Base-by-base conservation (phyloP, 2,329 filamentous ascomycete genomes). In the Phialophora chinensis region DNA sequence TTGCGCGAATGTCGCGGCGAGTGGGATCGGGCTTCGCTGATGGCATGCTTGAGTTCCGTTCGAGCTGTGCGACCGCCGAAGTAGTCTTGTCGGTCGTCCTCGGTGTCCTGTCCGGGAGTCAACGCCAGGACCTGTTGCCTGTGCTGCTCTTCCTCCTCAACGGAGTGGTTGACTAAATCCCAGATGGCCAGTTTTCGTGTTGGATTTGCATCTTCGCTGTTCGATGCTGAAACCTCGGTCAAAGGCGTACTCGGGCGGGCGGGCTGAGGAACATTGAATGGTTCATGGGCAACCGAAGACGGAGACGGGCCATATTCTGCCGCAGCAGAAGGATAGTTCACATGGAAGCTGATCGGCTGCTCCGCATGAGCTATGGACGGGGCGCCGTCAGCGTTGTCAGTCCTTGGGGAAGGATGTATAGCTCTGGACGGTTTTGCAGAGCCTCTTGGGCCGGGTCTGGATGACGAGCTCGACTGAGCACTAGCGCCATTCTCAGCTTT, bases 131-230 rank as follows among this genome's bases (percentile, higher is more conserved):
- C 49, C 35, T 62, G 50, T 44, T 35, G 11, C 12, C 25, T 63
- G 25, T 64, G 56, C 47, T 53, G 42, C 25, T 63, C 60, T 27
- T 66, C 60, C 50, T 66, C 53, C 33, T 67, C 54, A 8, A 23
- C 50, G n/a, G 61, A 54, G 44, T 53, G 52, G 35, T 67, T 67
- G 23, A 67, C 60, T 50, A 67, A 49, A 14, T 67, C 65, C 25
- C 61, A 52, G 33, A 67, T 67, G 14, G 60, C 49, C 12, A 67
- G 29, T 27, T 60, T 64, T 42, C 65, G 65, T 29, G 33, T 33
- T 11, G 54, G 56, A 42, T 17, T 27, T 8, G 20, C 33, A 1
- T 64, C 47, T 54, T 59, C 55, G 44, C 12, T 42, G 17, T 25
- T 23, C 10, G 63, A 59, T 11, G 27, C 29, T 31, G 50, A n/a